These are phyloP conservation scores for Yarrowia osloensis DNA, from an alignment of 805 yeast species.

Conservation along the genomic window DNA sequence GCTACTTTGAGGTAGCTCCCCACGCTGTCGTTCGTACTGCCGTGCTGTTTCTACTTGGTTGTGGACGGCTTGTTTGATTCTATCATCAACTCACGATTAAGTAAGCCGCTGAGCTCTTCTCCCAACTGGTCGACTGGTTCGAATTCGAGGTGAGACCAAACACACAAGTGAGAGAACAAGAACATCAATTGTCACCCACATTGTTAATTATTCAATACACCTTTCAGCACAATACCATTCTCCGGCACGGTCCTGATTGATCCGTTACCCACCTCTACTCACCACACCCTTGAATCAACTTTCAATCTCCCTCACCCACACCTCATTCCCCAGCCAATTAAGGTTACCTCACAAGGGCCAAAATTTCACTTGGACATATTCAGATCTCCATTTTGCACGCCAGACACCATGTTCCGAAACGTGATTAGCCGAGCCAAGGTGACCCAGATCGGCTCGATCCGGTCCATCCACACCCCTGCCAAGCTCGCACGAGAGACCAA, in stretches of 20 bases:
- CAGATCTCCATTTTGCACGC: slow-evolving; percentile 12
- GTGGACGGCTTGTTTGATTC: no score
- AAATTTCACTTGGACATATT: slow-evolving; percentile 11
- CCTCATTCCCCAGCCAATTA: neutral
- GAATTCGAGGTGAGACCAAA: no score
- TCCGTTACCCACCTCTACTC: no score
- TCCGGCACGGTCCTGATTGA: no score
- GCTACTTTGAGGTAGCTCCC: no score
- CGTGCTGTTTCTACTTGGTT: no score
- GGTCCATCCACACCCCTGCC: slow-evolving; percentile 65
- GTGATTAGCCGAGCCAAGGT: slow-evolving; percentile 9
- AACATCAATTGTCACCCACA: no score
- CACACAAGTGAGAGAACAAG: no score
- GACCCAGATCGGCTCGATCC: slow-evolving; percentile 29
- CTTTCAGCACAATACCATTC: no score
- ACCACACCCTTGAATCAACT: no score
- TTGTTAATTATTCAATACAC: no score
- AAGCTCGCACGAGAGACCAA: slow-evolving; percentile 47
- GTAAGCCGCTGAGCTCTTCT: neutral
- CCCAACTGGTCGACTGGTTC: neutral
- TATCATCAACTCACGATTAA: neutral
- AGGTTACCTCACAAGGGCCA: slow-evolving; percentile 6
- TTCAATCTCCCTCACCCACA: neutral
- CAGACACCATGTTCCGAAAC: slow-evolving; percentile 30
- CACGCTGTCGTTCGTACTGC: no score